Evolutionary conservation across 495 filamentous ascomycete genomes (phyloP).

Genomic region (Aspergillus nidulans): DNA sequence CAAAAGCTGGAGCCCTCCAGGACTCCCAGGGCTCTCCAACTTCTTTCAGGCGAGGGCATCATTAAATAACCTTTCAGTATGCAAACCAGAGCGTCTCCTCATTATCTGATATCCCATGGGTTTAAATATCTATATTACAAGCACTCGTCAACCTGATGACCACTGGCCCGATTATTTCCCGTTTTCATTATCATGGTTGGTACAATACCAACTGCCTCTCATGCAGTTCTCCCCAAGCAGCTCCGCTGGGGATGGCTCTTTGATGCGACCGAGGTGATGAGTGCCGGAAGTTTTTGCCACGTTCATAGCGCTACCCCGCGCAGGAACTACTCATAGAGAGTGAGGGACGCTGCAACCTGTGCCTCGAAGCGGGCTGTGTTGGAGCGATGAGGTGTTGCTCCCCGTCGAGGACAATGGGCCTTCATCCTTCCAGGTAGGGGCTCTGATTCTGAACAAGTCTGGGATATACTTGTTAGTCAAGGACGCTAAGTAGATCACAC

Average conservation of each 20-base stretch:
- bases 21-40: too few species aligned
- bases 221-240: background rate
- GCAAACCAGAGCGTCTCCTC: background rate
- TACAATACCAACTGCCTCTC: background rate
- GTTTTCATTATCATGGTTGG: background rate
- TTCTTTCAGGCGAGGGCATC: background rate
- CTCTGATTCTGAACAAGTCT: background rate
- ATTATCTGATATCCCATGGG: background rate
- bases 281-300: background rate
- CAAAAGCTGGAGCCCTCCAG: background rate
- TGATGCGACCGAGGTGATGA: background rate
- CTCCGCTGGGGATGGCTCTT: background rate
- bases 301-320: background rate
- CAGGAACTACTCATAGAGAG: background rate
- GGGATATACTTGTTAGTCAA: background rate
- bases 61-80: background rate
- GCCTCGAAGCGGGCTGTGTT: slow-evolving; percentile 1
- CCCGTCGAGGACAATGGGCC: background rate
- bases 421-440: background rate
- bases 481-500: background rate
- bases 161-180: background rate
- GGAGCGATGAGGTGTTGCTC: background rate
- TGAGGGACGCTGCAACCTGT: background rate
- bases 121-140: background rate
- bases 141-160: background rate